These are phyloP conservation scores for Phanerochaete sordida DNA, from an alignment of 768 basidiomycete species.

Conservation along the genomic window DNA sequence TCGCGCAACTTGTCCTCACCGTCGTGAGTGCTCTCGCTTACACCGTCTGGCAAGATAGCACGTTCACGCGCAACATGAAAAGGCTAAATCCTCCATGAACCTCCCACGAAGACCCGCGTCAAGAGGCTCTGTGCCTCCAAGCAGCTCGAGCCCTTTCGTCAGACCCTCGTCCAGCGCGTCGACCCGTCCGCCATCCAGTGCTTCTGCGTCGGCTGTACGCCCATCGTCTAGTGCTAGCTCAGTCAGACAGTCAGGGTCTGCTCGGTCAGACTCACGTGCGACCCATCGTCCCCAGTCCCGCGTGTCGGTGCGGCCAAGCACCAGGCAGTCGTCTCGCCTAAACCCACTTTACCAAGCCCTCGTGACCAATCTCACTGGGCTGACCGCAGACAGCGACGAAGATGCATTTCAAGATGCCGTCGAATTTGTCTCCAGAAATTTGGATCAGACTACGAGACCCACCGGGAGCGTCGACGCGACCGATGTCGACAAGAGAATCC, in stretches of 20 bases:
- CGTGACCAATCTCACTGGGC: slow-evolving; percentile 49
- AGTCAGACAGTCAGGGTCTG: slow-evolving; percentile 38
- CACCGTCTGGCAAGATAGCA: not conserved
- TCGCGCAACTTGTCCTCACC: not conserved
- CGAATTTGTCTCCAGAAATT: slow-evolving; percentile 54
- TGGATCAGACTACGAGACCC: slow-evolving; percentile 59
- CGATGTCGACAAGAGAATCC: slow-evolving; percentile 47
- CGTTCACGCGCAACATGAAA: too few species aligned
- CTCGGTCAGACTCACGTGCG: slow-evolving; percentile 26
- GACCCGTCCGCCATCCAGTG: slow-evolving; percentile 38
- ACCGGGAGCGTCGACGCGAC: slow-evolving; percentile 54
- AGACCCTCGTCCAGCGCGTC: slow-evolving; percentile 43
- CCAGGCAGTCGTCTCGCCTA: slow-evolving; percentile 47
- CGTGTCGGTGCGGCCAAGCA: slow-evolving; percentile 47
- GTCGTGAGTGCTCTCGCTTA: not conserved
- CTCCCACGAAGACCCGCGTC: slow-evolving; percentile 7
- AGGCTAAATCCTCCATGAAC: not conserved
- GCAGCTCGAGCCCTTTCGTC: slow-evolving; percentile 39
- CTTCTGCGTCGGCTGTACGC: slow-evolving; percentile 22
- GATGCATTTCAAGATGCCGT: slow-evolving; percentile 45
- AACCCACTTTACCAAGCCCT: slow-evolving; percentile 52
- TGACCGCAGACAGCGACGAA: slow-evolving; percentile 39
- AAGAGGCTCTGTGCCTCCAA: slow-evolving; percentile 22
- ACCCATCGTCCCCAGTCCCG: slow-evolving; percentile 28
- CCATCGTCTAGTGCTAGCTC: slow-evolving; percentile 47